These are phyloP conservation scores for Adansonia rubrostipa DNA, from an alignment of 441 rosid species.

Conservation along the genomic window DNA sequence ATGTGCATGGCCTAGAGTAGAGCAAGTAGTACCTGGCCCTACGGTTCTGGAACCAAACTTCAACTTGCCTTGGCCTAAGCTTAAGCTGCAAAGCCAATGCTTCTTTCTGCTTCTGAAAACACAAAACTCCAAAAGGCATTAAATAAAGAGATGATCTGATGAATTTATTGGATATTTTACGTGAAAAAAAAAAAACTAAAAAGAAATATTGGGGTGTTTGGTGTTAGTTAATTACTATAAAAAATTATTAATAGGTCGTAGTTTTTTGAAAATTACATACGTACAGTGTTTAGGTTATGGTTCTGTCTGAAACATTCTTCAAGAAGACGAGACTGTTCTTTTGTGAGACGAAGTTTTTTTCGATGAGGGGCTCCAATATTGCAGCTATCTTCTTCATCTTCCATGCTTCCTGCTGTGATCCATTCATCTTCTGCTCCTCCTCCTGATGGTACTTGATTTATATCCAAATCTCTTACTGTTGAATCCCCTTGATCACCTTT, in stretches of 20 bases:
- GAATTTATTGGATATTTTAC: constrained; percentile 9
- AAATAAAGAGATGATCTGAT: constrained; percentile 11
- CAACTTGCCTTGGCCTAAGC: constrained; percentile 72
- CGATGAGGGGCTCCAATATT: constrained; percentile 65
- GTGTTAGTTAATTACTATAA: background rate
- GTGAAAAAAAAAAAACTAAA: background rate
- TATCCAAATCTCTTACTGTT: constrained; percentile 63
- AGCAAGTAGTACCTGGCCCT: constrained; percentile 69
- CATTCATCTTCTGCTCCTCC: constrained; percentile 44
- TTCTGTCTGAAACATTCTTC: constrained; percentile 93
- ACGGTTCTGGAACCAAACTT: constrained; percentile 87
- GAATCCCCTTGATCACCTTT: constrained; percentile 31
- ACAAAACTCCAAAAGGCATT: constrained; percentile 7
- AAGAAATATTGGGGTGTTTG: constrained; percentile 10
- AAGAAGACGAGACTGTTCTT: constrained; percentile 90
- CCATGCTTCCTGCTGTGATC: constrained; percentile 39
- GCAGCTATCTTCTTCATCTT: constrained; percentile 61
- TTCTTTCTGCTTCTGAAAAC: constrained; percentile 70
- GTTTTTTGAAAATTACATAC: background rate
- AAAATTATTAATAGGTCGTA: background rate
- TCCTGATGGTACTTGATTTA: constrained; percentile 59
- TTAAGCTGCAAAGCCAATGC: constrained; percentile 63
- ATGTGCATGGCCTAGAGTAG: background rate
- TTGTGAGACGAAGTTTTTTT: constrained; percentile 83
- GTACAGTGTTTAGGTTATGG: constrained; percentile 82